Conservation (phyloP, 2,329 filamentous ascomycete species). For the Ilyonectria robusta region DNA sequence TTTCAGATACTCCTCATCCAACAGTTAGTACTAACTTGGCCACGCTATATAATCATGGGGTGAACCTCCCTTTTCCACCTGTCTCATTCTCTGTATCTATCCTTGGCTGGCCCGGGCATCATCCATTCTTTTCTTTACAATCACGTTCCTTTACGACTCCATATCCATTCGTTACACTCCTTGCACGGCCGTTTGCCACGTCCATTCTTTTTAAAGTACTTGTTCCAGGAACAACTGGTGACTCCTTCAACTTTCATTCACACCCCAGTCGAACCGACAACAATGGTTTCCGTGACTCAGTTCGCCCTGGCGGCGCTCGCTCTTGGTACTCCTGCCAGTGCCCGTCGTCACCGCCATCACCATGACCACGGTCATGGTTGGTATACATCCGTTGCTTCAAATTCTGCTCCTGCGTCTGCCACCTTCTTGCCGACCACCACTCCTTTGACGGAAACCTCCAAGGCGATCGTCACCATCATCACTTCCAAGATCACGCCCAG, state of each 20-base stretch:
- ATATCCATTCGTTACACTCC: conserved; percentile 5
- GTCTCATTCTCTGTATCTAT: conserved; percentile 11
- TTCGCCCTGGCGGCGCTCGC: conserved; percentile 34
- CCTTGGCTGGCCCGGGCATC: conserved; percentile 6
- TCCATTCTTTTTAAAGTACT: neutral
- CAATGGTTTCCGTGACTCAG: conserved; percentile 39
- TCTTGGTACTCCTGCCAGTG: conserved; percentile 31
- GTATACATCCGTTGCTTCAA: neutral
- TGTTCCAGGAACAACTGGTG: neutral
- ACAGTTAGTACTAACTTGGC: neutral
- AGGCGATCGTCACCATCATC: neutral
- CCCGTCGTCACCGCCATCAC: conserved; percentile 17
- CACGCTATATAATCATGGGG: conserved; percentile 16
- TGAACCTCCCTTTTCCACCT: conserved; percentile 2
- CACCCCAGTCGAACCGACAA: neutral
- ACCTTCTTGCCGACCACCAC: neutral
- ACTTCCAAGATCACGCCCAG: neutral
- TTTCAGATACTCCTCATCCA: neutral
- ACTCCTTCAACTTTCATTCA: neutral
- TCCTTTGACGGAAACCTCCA: neutral
- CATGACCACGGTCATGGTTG: neutral
- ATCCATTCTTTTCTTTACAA: neutral
- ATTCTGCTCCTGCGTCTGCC: neutral
- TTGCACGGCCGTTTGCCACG: neutral
- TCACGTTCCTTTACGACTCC: conserved; percentile 7